phyloP scores from a whole-genome alignment of 1,139 yeast genomes.

The Candida gigantensis region DNA sequence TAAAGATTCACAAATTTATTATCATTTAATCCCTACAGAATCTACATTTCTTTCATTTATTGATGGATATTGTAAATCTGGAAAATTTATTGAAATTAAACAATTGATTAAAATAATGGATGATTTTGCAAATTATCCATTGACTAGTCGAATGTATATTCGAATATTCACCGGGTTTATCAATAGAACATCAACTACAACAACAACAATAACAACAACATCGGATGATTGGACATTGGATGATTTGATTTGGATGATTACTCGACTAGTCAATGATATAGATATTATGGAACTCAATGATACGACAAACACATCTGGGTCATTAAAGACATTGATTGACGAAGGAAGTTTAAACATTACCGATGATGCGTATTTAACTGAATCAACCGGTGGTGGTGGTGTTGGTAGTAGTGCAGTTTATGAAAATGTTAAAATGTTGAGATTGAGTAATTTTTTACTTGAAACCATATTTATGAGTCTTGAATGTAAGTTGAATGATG shows the following conservation, averaged over 20 bases:
- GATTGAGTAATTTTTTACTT: constrained; percentile 8
- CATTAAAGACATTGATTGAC: constrained; percentile 2
- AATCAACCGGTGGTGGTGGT: no score
- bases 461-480: constrained; percentile 10
- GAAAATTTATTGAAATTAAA: constrained; percentile 16
- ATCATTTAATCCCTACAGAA: constrained; percentile 25
- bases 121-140: constrained; percentile 21
- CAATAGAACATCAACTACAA: no score
- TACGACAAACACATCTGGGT: background rate
- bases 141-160: constrained; percentile 27
- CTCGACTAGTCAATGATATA: constrained; percentile 6
- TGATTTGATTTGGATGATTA: constrained; percentile 3
- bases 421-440: constrained; percentile 1
- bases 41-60: constrained; percentile 29
- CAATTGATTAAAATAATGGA: constrained; percentile 21
- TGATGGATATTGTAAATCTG: constrained; percentile 15
- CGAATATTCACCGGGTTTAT: constrained; percentile 6
- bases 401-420: no score
- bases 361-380: background rate
- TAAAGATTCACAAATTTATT: constrained; percentile 11
- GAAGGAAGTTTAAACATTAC: constrained; percentile 1
- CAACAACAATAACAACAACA: background rate
- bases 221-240: constrained; percentile 6
- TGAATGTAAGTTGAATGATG: constrained; percentile 8
- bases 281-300: constrained; percentile 1